Evolutionary conservation across 2,329 filamentous ascomycete species (phyloP), one percentile per base, ranked within the genome.

Genomic region (Escovopsis sp.): DNA sequence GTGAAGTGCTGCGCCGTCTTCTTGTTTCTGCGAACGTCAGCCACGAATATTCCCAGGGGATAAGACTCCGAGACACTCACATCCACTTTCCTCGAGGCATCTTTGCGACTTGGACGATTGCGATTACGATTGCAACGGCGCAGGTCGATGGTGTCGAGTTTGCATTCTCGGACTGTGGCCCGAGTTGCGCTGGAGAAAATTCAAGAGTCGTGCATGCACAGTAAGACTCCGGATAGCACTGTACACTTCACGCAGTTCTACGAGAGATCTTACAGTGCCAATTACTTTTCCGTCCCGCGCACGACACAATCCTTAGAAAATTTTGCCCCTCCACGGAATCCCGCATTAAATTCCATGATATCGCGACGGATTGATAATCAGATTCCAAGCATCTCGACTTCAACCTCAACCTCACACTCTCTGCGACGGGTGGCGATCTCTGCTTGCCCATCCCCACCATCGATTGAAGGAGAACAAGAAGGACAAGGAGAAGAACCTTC

Each of bases 1-100:
- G 83, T 82, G 65, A 94, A 96, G 65, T 88, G 91, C 60, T 84
- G 83, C 53, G 91, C 88, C 46, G 75, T 82, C 65, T 94, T 94
- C 69, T 94, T 95, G 70, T 95, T 64, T 53, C 70, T 76, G 46
- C 25, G 12, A 25, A 29, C 12, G n/a, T 37, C 20, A 14, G 39
- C 12, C 39, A 11, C 34, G 12, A 12, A 30, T 16, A 15, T 27
- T 27, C 6, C 25, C 25, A 27, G 25, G 9, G 25, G 9, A 9
- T 27, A 2, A 30, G 8, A 11, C 11, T 7, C 27, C 9, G 8
- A 30, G 3, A 30, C 27, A 30, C 63, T 51, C 52, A 68, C 65
- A 70, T 85, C 75, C 82, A 85, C 67, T 80, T 79, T 63, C 76
- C 78, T 53, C 74, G 76, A 53, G 81, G 73, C 84, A 89, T 89